Base-by-base conservation (phyloP, 2,329 filamentous ascomycete genomes). In the Paramyrothecium roridum region DNA sequence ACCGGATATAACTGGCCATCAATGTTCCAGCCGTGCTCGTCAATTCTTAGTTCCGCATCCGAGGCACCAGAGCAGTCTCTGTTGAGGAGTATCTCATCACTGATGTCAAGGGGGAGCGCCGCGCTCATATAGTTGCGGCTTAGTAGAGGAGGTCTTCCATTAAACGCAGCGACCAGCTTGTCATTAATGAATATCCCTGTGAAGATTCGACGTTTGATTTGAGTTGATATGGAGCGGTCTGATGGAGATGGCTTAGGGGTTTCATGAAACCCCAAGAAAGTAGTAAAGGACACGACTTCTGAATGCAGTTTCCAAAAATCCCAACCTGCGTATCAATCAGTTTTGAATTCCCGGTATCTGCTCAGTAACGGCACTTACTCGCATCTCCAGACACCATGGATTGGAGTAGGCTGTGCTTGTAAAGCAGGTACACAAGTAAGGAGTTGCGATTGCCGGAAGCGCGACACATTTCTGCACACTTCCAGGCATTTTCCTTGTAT, bases 311-410 rank as follows among this genome's bases (percentile, higher is more conserved):
- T 68, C 73, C 73, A 77, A 3, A 68, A 21, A 20, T 21, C 46
- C 19, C 19, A 68, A 0, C 70, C 59, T 40, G 73, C 59, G 17
- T 68, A 73, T 75, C 34, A 1, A 64, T 21, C 63, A 58, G 12
- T 17, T 26, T 11, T 11, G 37, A 53, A 20, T 6, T 13, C 12
- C 23, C 8, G 40, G 17, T 8, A 12, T 4, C 0, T 2, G 2
- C 3, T 69, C 71, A 64, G 59, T 16, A 43, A 13, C 4, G 12
- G 37, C 12, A 43, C 37, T 43, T 43, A 73, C 74, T 70, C 0
- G 74, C 73, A 52, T 78, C 76, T 13, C 76, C 76, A 2, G 63
- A 63, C 10, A 74, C 60, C 0, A 76, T 61, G 0, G 74, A 76
- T 26, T 74, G 69, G 1, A 73, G 57, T 2, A 73, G 68, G 4